Conservation (phyloP, 208 protist species). For the Leishmania guyanensis region DNA sequence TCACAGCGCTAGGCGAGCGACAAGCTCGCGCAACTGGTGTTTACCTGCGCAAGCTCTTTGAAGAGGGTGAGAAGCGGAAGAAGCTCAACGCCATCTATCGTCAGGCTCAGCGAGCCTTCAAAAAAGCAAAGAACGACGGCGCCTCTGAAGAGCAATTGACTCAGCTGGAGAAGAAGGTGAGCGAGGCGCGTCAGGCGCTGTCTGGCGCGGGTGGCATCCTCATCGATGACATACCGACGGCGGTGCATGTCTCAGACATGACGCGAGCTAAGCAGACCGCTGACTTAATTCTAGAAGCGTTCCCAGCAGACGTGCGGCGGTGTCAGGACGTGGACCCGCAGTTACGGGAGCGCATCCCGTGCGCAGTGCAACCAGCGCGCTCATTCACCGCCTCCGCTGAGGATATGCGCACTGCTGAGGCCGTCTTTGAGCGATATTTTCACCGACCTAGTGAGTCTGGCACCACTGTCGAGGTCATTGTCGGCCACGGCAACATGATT, state of each 20-base stretch:
- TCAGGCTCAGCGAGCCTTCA: constrained; percentile 9
- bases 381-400: constrained; percentile 21
- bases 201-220: constrained; percentile 31
- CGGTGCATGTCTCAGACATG: constrained; percentile 64
- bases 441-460: constrained; percentile 48
- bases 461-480: constrained; percentile 63
- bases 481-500: constrained; percentile 88
- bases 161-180: constrained; percentile 13
- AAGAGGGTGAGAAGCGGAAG: constrained; percentile 14
- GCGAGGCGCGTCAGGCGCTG: constrained; percentile 10
- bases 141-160: constrained; percentile 16
- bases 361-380: constrained; percentile 47
- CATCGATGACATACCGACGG: constrained; percentile 29
- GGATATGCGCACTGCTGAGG: constrained; percentile 52
- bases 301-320: constrained; percentile 29
- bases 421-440: constrained; percentile 72
- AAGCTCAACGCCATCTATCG: constrained; percentile 6
- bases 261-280: constrained; percentile 69
- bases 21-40: constrained; percentile 65
- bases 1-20: constrained; percentile 60
- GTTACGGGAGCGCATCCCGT: constrained; percentile 68
- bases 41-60: constrained; percentile 52
- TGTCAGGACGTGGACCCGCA: constrained; percentile 38
- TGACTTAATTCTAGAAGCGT: constrained; percentile 48
- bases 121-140: constrained; percentile 11